Evolutionary conservation across 345 rosid genomes (phyloP).

Genomic region (Diplotaxis tenuifolia): DNA sequence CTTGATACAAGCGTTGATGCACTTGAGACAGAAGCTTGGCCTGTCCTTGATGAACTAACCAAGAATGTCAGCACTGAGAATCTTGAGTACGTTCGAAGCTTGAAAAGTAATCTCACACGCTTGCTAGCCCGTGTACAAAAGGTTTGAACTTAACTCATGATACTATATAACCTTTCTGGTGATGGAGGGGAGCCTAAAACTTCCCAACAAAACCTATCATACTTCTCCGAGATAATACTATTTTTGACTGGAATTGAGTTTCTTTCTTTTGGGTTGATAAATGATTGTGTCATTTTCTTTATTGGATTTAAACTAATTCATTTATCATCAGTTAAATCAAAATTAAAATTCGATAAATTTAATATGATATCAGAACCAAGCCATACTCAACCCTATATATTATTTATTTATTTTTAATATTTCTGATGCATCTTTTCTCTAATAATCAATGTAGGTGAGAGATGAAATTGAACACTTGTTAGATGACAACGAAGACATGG

Average conservation of each 20-base stretch:
- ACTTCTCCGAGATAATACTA: too few species aligned
- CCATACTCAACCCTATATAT: too few species aligned
- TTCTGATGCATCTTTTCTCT: background rate
- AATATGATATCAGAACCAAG: too few species aligned
- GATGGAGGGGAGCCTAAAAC: background rate
- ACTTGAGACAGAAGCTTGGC: conserved; percentile 83
- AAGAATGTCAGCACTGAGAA: conserved; percentile 86
- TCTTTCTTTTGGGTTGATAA: too few species aligned
- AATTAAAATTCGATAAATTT: too few species aligned
- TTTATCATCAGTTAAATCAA: too few species aligned
- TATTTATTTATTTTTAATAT: background rate
- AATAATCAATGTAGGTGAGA: conserved; percentile 55
- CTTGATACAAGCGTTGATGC: conserved; percentile 65
- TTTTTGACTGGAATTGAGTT: too few species aligned
- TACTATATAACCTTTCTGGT: background rate
- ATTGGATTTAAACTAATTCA: too few species aligned
- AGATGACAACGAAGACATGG: conserved; percentile 93
- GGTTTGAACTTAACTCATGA: conserved; percentile 22
- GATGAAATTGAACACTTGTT: conserved; percentile 84
- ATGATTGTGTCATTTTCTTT: too few species aligned
- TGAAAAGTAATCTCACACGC: conserved; percentile 87
- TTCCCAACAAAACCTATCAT: background rate
- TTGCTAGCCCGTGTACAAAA: conserved; percentile 90
- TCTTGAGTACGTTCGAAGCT: conserved; percentile 85
- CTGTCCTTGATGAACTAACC: conserved; percentile 84